These are phyloP conservation scores for Coniochaeta sp. DNA, from an alignment of 2,329 filamentous ascomycete species.

Conservation along the genomic window DNA sequence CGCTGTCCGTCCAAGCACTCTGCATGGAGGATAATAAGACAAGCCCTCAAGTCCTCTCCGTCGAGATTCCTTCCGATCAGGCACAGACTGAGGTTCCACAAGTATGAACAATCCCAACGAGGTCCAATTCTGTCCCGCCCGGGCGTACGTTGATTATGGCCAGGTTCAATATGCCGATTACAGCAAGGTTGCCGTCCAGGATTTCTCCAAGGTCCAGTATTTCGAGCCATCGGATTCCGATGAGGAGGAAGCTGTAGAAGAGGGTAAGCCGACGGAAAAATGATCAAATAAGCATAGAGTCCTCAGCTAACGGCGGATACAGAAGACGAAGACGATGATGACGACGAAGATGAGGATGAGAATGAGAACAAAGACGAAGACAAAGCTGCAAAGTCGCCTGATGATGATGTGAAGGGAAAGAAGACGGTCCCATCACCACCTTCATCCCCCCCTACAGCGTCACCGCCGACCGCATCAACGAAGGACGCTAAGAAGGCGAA, in stretches of 20 bases:
- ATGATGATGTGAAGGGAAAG: background rate
- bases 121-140: conserved; percentile 30
- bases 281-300: background rate
- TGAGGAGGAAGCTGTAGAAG: conserved; percentile 18
- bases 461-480: background rate
- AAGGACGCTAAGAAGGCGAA: conserved; percentile 7
- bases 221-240: conserved; percentile 31
- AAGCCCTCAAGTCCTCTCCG: conserved; percentile 19
- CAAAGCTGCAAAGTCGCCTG: background rate
- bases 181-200: conserved; percentile 27
- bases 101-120: conserved; percentile 34
- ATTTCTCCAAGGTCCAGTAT: conserved; percentile 36
- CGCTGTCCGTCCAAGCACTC: conserved; percentile 6
- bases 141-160: conserved; percentile 28
- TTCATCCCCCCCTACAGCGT: background rate
- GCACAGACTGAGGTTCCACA: conserved; percentile 19
- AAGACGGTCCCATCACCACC: background rate
- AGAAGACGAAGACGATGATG: background rate
- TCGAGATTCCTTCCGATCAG: conserved; percentile 21
- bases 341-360: background rate
- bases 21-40: conserved; percentile 24
- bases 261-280: conserved; percentile 4
- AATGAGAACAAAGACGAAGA: conserved; percentile 2
- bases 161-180: conserved; percentile 34
- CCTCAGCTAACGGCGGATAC: background rate